Base-by-base conservation (phyloP, 2,329 filamentous ascomycete species). In the Aspergillus quadrilineatus region DNA sequence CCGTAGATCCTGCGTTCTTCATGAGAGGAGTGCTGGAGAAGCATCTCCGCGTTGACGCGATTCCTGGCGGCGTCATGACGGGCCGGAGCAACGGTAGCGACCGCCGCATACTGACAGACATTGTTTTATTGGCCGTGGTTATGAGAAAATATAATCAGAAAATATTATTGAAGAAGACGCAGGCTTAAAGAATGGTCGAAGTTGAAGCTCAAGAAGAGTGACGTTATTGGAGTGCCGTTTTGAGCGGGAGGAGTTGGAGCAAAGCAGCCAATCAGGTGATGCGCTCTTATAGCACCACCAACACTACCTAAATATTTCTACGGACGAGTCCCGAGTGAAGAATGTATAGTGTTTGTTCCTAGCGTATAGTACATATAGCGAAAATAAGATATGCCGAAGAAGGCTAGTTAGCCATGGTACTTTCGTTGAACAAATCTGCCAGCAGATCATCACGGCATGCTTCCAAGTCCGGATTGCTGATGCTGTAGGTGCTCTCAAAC, bases 401-500 rank as follows among this genome's bases (percentile, higher is more conserved):
- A 26, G 26, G 22, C 42, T 58, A 60, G 55, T 70, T 74, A 32
- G 70, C 75, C 68, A 82, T 75, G 12, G 78, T 91, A 67, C 80
- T 82, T 77, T 94, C 89, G 67, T 92, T 88, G 79, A 93, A 94
- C 58, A 95, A 67, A 75, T 95, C 90, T 68, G 76, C 84, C 68
- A 95, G 70, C 58, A 95, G 68, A 47, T 82, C 82, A 62, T 81
- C 77, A 52, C 82, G 78, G 66, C 89, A 92, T 8, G 79, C 79
- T 50, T 86, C 82, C 65, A 81, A 70, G 71, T 95, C 90, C 28
- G 89, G 75, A 42, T 73, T 73, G 36, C 85, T 87, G 86, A 97
- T 92, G 14, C 88, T 86, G 73, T 99, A 99, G 54, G 89, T 93
- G 60, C 88, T 89, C 77, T 99, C 94, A 75, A 97, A 99, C 0